A percentile compares a stretch with the other conserved stretches of the same genome.
These are phyloP conservation scores for Leishmania gerbilli DNA, from an alignment of 208 protist species.

Conservation along the genomic window DNA sequence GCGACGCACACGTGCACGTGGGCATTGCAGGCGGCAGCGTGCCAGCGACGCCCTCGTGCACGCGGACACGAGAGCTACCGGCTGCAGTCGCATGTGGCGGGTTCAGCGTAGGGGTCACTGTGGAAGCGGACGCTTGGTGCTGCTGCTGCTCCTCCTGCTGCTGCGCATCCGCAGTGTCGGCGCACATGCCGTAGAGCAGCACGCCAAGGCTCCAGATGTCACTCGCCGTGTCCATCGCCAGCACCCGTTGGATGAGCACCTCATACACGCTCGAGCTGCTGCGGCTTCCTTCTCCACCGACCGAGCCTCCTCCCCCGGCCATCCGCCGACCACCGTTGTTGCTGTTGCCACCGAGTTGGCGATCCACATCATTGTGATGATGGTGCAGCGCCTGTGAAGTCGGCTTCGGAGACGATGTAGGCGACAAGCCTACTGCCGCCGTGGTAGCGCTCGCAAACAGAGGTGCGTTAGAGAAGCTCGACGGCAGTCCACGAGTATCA, in stretches of 20 bases:
- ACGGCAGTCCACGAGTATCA: neutral
- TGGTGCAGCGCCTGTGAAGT: neutral
- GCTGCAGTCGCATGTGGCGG: neutral
- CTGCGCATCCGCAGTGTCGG: constrained; percentile 3
- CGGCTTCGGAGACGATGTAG: neutral
- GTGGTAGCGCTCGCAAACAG: neutral
- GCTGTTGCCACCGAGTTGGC: constrained; percentile 1
- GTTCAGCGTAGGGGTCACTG: neutral
- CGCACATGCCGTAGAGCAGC: constrained; percentile 33
- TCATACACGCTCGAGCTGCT: constrained; percentile 26
- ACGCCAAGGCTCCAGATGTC: constrained; percentile 39
- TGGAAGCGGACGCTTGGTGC: neutral
- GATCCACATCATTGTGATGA: neutral
- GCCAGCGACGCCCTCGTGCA: neutral
- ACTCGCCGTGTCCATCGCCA: constrained; percentile 30
- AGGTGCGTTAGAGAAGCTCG: neutral
- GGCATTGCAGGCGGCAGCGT: neutral
- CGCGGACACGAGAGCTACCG: neutral
- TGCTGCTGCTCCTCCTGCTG: constrained; percentile 1
- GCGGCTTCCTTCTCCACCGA: neutral
- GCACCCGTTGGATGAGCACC: constrained; percentile 27
- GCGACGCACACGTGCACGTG: constrained; percentile 6
- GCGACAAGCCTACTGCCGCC: neutral
- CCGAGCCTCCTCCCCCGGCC: neutral
- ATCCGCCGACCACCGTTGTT: constrained; percentile 5